phyloP scores from a whole-genome alignment of 169 alveolate species.

The Amoebophrya sp. region DNA sequence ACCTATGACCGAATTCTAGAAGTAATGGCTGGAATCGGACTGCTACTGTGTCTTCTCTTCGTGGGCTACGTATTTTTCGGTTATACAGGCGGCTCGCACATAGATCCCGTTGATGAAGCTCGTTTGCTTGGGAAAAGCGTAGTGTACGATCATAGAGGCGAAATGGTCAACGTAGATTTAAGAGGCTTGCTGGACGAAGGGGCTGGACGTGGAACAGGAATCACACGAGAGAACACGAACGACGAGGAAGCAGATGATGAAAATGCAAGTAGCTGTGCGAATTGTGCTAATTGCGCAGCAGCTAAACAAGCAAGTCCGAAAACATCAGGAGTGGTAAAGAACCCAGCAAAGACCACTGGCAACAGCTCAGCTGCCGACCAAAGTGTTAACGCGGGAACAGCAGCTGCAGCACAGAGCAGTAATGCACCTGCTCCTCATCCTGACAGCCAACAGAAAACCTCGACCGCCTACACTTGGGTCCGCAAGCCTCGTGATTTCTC shows the following conservation, averaged over 20 bases:
- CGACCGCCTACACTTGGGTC: not conserved
- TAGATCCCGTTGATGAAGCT: not conserved
- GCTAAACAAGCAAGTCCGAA: not conserved
- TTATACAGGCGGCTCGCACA: not conserved
- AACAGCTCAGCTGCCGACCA: not conserved
- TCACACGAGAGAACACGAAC: too few relatives aligned
- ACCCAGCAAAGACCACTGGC: not conserved
- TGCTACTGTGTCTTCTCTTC: not conserved
- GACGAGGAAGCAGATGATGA: too few relatives aligned
- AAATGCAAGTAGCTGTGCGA: too few relatives aligned
- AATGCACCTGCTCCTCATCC: not conserved
- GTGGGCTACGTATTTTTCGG: not conserved
- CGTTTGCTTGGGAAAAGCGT: not conserved
- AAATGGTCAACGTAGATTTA: not conserved
- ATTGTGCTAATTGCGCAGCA: too few relatives aligned
- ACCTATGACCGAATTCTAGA: conserved; percentile 9
- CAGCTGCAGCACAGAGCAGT: not conserved
- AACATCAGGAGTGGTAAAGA: not conserved
- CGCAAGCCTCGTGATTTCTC: not conserved
- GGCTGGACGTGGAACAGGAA: not conserved
- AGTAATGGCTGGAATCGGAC: not conserved
- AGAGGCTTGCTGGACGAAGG: not conserved
- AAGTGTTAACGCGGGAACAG: not conserved
- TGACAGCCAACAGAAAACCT: not conserved
- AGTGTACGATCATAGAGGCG: not conserved